Conservation (phyloP, 495 filamentous ascomycete species). For the Penicillium ochrochloron region DNA sequence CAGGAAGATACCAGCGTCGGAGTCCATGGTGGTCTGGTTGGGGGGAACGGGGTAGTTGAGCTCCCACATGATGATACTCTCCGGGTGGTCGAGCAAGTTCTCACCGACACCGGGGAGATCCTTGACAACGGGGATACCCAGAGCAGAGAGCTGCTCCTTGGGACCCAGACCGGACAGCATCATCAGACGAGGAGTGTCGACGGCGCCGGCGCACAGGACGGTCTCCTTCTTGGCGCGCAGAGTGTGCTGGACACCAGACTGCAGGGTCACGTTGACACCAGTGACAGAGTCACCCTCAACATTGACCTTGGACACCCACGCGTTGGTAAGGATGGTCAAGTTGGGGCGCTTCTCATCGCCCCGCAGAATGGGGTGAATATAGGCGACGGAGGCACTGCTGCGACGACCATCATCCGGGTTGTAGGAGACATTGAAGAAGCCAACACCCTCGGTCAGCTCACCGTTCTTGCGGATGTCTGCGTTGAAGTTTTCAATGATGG, state of each 20-base stretch:
- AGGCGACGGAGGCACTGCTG: conserved; percentile 81
- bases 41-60: conserved; percentile 73
- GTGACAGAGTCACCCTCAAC: conserved; percentile 64
- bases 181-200: conserved; percentile 76
- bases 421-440: conserved; percentile 84
- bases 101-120: conserved; percentile 79
- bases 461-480: conserved; percentile 70
- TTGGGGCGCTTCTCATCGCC: conserved; percentile 78
- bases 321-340: conserved; percentile 76
- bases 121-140: conserved; percentile 70
- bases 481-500: conserved; percentile 81
- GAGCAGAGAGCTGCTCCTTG: conserved; percentile 60
- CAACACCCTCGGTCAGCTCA: conserved; percentile 70
- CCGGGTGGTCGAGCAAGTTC: conserved; percentile 78
- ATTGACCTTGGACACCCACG: conserved; percentile 79
- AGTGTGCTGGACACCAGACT: conserved; percentile 64
- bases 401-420: conserved; percentile 79
- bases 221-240: conserved; percentile 69
- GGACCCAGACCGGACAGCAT: conserved; percentile 80
- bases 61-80: conserved; percentile 84
- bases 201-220: conserved; percentile 76
- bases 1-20: conserved; percentile 82
- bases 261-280: conserved; percentile 67
- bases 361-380: conserved; percentile 81
- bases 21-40: conserved; percentile 85